phyloP scores from a whole-genome alignment of 2,329 filamentous ascomycete genomes.

The Botrytis deweyae region DNA sequence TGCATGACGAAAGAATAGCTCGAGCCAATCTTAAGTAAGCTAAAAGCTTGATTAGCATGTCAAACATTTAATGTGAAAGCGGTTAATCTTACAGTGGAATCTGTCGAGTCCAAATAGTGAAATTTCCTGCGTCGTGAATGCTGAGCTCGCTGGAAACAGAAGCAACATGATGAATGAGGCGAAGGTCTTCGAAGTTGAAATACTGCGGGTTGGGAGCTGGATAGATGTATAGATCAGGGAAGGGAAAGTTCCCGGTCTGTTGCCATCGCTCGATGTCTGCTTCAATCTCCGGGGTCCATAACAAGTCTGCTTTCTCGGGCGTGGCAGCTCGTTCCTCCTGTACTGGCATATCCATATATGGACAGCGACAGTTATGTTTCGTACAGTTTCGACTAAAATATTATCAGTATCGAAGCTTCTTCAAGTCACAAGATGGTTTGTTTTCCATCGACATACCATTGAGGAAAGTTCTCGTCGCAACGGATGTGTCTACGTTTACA shows the following conservation, averaged over 20 bases:
- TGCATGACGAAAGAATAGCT: slow-evolving; percentile 90
- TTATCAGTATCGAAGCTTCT: slow-evolving; percentile 30
- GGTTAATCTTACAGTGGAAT: slow-evolving; percentile 75
- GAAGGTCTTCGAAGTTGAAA: slow-evolving; percentile 75
- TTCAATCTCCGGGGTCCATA: slow-evolving; percentile 86
- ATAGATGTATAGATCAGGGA: slow-evolving; percentile 75
- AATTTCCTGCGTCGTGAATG: slow-evolving; percentile 72
- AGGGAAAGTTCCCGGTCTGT: slow-evolving; percentile 79
- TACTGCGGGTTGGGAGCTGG: slow-evolving; percentile 70
- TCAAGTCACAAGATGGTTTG: neutral
- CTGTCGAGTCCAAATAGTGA: slow-evolving; percentile 89
- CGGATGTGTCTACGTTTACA: slow-evolving; percentile 97
- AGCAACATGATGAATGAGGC: slow-evolving; percentile 87
- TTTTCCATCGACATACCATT: slow-evolving; percentile 66
- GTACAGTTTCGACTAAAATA: slow-evolving; percentile 84
- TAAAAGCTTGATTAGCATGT: slow-evolving; percentile 40
- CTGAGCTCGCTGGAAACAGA: slow-evolving; percentile 82
- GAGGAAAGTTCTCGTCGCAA: slow-evolving; percentile 95
- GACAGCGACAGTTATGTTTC: slow-evolving; percentile 97
- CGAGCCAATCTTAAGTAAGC: slow-evolving; percentile 79
- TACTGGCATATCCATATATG: slow-evolving; percentile 86
- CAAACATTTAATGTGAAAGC: no score
- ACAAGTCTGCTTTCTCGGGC: slow-evolving; percentile 65
- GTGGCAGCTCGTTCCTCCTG: slow-evolving; percentile 62
- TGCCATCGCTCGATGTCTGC: slow-evolving; percentile 80